phyloP scores from a whole-genome alignment of 805 yeast genomes.

The Candida namnaoensis region DNA sequence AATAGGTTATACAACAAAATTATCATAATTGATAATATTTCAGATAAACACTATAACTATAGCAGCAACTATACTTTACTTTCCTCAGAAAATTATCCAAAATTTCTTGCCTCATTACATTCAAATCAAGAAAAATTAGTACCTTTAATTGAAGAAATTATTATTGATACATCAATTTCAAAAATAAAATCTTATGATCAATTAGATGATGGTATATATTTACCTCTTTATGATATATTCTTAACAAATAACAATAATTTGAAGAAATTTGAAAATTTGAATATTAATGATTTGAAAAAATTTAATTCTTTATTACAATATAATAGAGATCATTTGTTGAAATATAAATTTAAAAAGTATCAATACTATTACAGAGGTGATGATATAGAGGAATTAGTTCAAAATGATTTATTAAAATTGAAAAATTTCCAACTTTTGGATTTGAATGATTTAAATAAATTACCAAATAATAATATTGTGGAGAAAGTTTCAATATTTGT shows the following conservation, averaged over 20 bases:
- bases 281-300: constrained; percentile 17
- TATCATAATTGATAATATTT: constrained; percentile 15
- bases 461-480: constrained; percentile 11
- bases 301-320: constrained; percentile 14
- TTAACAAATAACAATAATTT: constrained; percentile 18
- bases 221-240: constrained; percentile 16
- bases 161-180: constrained; percentile 16
- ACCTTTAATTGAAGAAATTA: constrained; percentile 14
- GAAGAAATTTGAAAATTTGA: constrained; percentile 14
- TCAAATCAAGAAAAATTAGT: constrained; percentile 14
- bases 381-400: constrained; percentile 9
- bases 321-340: constrained; percentile 17
- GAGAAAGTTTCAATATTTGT: constrained; percentile 10
- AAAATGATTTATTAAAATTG: constrained; percentile 13
- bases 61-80: constrained; percentile 15
- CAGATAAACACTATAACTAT: constrained; percentile 11
- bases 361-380: constrained; percentile 9
- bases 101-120: constrained; percentile 17
- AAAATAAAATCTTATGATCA: constrained; percentile 13
- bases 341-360: constrained; percentile 16
- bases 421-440: constrained; percentile 13
- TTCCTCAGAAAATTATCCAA: constrained; percentile 15
- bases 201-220: constrained; percentile 12
- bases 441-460: constrained; percentile 11
- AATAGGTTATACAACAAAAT: constrained; percentile 15